Evolutionary conservation across 176 grass and related monocot species (phyloP), one percentile per base, ranked within the genome.

Genomic region (Zoysia pacifica): DNA sequence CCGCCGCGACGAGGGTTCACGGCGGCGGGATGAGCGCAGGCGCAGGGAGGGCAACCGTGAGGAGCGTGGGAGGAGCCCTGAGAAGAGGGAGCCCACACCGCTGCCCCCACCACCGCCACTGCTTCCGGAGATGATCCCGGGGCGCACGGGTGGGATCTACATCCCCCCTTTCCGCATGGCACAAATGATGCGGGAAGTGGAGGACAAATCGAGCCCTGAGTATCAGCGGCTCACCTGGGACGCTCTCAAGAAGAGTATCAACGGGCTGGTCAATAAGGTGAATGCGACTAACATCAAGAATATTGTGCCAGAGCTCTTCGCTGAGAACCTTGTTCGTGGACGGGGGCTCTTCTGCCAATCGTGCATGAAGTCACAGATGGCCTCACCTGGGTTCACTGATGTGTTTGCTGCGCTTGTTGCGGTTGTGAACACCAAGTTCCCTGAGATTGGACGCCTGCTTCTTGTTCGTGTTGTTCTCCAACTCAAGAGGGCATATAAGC

Each of bases 221-320:
- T 98, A 95, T 55, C 96, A 98, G 81, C 68, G 96, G 5, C 84
- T 98, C 49, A 98, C 81, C 11, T 98, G 96, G 96, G 96, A 98
- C 61, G 96, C 96, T 71, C 86, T 98, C 9, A 90, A 90, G 58
- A 98, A 98, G 86, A 91, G 92, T 7, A 98, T 98, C 62, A 98
- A 98, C 19, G 96, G 96, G 6, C 72, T 98, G 9, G 92, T 98
- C 4, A 98, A 98, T 46, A 98, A 98, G 72, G 92, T 98, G 55
- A 98, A 95, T 66, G 92, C 88, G 11, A 93, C 90, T 18, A 98
- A 98, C 72, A 95, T 93, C 76, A 98, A 98, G 83, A 98, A 98
- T 81, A 91, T 98, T 2, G 88, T 95, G 67, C 96, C 90, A 0
- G 92, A 98, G 90, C 88, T 98, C 36, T 86, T 98, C 0, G 78